A percentile compares a stretch with the other conserved stretches of the same genome.
These are phyloP conservation scores for Irpex rosettiformis DNA, from an alignment of 1,284 basidiomycete species.

Conservation along the genomic window DNA sequence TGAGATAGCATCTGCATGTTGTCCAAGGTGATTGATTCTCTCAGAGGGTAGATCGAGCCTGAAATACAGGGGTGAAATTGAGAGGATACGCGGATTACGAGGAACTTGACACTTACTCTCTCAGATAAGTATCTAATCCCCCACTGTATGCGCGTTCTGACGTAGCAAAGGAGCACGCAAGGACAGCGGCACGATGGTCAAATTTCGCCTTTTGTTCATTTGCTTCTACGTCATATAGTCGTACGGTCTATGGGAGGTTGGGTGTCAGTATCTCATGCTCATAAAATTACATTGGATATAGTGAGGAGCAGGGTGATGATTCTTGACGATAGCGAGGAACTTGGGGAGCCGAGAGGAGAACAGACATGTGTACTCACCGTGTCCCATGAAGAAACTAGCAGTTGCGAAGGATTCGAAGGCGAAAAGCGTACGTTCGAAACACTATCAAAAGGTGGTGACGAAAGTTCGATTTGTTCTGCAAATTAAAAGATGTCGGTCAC, in stretches of 20 bases:
- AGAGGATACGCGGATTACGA: neutral
- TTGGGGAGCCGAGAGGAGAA: neutral
- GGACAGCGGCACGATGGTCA: conserved; percentile 74
- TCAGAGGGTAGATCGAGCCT: conserved; percentile 67
- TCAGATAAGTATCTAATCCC: conserved; percentile 70
- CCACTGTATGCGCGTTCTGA: conserved; percentile 67
- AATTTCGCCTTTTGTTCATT: conserved; percentile 72
- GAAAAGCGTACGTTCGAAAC: conserved; percentile 81
- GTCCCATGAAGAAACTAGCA: conserved; percentile 88
- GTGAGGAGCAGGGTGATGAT: too few species aligned
- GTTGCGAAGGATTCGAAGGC: conserved; percentile 70
- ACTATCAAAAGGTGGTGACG: conserved; percentile 80
- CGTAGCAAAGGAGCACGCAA: conserved; percentile 65
- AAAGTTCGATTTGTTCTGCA: conserved; percentile 47
- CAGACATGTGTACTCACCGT: conserved; percentile 50
- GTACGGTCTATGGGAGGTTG: conserved; percentile 52
- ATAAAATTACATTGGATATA: neutral
- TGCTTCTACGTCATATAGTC: conserved; percentile 64
- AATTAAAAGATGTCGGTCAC: too few species aligned
- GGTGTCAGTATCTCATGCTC: conserved; percentile 1
- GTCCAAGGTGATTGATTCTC: conserved; percentile 58
- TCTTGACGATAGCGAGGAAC: neutral
- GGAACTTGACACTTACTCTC: conserved; percentile 47
- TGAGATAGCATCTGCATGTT: conserved; percentile 65
- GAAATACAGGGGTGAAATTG: conserved; percentile 5